phyloP scores from a whole-genome alignment of 305 asterid species.

The Fraxinus ornus region DNA sequence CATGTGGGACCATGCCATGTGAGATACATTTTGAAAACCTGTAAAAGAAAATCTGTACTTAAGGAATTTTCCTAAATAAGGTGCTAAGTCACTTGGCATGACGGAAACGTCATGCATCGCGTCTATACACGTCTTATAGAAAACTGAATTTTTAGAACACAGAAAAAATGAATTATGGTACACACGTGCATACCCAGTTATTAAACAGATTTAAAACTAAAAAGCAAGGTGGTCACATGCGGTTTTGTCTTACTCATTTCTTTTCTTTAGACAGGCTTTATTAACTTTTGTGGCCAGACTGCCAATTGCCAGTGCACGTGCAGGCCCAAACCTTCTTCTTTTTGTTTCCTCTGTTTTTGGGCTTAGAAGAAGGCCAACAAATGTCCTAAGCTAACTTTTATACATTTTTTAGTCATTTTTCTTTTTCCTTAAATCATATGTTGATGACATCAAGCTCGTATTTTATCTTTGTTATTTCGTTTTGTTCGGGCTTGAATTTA shows the following conservation, averaged over 20 bases:
- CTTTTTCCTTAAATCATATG: neutral
- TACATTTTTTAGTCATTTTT: neutral
- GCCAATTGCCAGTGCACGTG: neutral
- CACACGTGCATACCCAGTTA: neutral
- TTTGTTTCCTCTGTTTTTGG: neutral
- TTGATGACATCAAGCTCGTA: neutral
- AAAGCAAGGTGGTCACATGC: conserved; percentile 12
- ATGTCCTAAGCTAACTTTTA: neutral
- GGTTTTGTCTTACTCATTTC: conserved; percentile 4
- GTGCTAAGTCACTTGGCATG: too few species aligned
- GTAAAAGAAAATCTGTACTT: too few species aligned
- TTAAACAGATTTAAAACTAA: neutral
- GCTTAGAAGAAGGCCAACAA: neutral
- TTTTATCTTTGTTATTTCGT: neutral
- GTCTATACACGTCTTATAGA: too few species aligned
- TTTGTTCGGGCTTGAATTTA: neutral
- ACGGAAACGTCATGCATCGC: too few species aligned
- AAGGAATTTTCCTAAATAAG: too few species aligned
- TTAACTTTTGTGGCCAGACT: neutral
- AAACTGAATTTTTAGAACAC: too few species aligned
- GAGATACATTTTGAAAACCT: too few species aligned
- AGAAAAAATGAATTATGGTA: neutral
- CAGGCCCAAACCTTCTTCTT: neutral
- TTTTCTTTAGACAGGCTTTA: conserved; percentile 2
- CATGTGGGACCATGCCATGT: too few species aligned